phyloP scores from a whole-genome alignment of 2,329 filamentous ascomycete species.

The Geosmithia morbida region DNA sequence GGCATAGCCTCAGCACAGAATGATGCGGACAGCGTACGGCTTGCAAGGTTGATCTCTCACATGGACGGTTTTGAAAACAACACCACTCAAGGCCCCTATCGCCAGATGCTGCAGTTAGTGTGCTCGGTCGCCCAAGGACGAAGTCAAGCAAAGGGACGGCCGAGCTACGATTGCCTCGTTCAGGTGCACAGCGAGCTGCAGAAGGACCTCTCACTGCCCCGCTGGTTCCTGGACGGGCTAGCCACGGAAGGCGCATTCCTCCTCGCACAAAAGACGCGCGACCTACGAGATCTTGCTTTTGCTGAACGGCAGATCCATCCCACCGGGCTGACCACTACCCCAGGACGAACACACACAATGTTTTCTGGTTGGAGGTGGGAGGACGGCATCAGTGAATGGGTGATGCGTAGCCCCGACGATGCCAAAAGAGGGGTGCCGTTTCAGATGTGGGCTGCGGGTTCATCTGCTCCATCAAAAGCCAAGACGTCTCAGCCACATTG shows the following conservation, averaged over 20 bases:
- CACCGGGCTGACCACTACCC: neutral
- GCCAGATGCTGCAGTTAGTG: slow-evolving; percentile 20
- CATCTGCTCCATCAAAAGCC: neutral
- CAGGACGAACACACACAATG: slow-evolving; percentile 3
- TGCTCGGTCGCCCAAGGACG: slow-evolving; percentile 32
- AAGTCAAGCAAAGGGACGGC: slow-evolving; percentile 22
- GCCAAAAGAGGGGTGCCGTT: neutral
- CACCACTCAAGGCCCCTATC: slow-evolving; percentile 7
- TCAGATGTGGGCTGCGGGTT: neutral
- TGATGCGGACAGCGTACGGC: neutral
- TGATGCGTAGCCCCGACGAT: slow-evolving; percentile 1
- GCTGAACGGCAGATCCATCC: slow-evolving; percentile 20
- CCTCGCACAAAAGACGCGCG: slow-evolving; percentile 35
- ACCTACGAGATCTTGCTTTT: slow-evolving; percentile 37
- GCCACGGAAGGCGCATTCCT: slow-evolving; percentile 32
- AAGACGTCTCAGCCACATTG: neutral
- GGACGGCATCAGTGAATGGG: slow-evolving; percentile 24
- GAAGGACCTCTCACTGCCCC: slow-evolving; percentile 14
- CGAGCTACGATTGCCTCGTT: slow-evolving; percentile 20
- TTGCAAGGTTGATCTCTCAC: neutral
- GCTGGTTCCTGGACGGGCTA: slow-evolving; percentile 19
- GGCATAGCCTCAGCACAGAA: neutral
- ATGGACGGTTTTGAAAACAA: neutral
- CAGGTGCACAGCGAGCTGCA: slow-evolving; percentile 24
- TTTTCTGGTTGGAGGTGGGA: slow-evolving; percentile 24